Evolutionary conservation across 148 eudicot species (phyloP), one percentile per base, ranked within the genome.

Genomic region (Camellia granthamiana): DNA sequence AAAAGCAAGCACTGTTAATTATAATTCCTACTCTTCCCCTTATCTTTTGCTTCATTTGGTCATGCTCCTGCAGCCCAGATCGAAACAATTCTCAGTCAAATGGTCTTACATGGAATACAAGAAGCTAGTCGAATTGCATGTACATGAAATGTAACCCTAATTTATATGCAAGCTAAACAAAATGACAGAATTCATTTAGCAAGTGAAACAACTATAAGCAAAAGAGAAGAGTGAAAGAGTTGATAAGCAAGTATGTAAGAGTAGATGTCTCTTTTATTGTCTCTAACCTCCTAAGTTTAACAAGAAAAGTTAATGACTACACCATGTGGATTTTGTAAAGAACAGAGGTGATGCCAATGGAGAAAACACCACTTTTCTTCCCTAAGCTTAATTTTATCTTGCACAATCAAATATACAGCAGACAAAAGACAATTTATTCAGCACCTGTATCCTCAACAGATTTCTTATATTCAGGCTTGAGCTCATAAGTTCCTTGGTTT

Each of bases 381-480:
- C 30, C 0, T 47, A 72, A 19, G 6, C 38, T 72, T 4, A 52
- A 23, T 30, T 65, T 54, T 68, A 52, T 42, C 42, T 78, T 21
- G 54, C 54, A 14, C 41, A 78, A 68, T 21, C 58, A 65, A 54
- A 78, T 62, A 66, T 64, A 82, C 84, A 79, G 59, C 67, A 61
- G 42, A 59, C 46, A 72, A 61, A 60, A 44, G 60, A 63, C 15
- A 56, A 61, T 59, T 89, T 86, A 89, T 59, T 91, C 97, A 49
- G 89, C 90, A 78, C 88, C 93, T 54, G 94, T 72, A 69, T 89
- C 89, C 87, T 93, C 97, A 23, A 82, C 97, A 71, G 97, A 88
- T 85, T 95, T 95, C 90, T 92, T 93, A 88, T 95, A 95, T 81
- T 93, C 99, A 43, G 97, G 95, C 88, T 95, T 95, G 62, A 95